These are phyloP conservation scores for Saccharomyces hybrid DNA, from an alignment of 1,139 yeast species.

Conservation along the genomic window DNA sequence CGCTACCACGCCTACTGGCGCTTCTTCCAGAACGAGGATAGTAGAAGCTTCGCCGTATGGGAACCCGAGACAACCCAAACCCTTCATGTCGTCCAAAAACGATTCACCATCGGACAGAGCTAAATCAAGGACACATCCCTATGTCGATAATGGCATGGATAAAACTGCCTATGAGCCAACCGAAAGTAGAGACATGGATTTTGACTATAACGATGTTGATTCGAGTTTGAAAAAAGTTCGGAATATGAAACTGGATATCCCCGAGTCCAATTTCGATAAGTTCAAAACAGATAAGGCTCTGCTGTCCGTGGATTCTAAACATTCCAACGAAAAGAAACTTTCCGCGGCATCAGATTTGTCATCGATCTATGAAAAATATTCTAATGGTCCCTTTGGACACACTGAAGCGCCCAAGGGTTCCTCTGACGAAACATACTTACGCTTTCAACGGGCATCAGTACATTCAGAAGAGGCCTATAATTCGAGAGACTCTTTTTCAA, in stretches of 20 bases:
- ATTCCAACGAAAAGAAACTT: not conserved
- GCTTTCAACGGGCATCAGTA: not conserved
- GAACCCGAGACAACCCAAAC: not conserved
- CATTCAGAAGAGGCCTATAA: not conserved
- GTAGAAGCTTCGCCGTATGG: not conserved
- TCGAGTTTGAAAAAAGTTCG: not conserved
- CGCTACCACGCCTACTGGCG: not conserved
- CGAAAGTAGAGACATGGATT: not conserved
- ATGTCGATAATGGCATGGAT: not conserved
- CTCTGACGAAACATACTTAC: not conserved
- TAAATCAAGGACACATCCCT: not conserved
- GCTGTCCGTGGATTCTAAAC: not conserved
- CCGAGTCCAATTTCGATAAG: not conserved
- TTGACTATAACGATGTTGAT: no score
- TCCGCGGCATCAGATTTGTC: conserved; percentile 4
- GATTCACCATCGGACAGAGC: not conserved
- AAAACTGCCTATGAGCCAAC: no score
- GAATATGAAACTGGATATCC: not conserved
- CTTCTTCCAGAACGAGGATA: not conserved
- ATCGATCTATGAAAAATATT: conserved; percentile 4
- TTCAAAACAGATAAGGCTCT: not conserved
- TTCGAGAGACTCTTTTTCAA: not conserved
- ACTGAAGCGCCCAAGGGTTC: not conserved
- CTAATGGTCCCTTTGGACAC: not conserved
- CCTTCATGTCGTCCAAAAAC: not conserved